These are phyloP conservation scores for Debaryomyces sp. DNA, from an alignment of 1,139 yeast species.

Conservation along the genomic window DNA sequence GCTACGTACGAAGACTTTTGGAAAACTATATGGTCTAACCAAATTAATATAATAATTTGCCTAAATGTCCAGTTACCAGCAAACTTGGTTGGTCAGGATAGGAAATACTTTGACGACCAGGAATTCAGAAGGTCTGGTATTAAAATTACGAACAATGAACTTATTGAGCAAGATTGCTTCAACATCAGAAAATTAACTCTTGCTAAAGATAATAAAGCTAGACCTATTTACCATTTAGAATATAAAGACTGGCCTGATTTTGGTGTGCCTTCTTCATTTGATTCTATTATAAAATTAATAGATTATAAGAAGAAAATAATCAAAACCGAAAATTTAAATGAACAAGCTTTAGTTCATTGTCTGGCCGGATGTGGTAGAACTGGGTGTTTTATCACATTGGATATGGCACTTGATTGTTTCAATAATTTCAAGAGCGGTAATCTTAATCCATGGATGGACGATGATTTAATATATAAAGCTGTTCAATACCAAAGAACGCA, in stretches of 20 bases:
- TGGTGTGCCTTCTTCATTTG: constrained; percentile 62
- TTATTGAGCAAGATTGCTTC: constrained; percentile 13
- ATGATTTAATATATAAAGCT: constrained; percentile 55
- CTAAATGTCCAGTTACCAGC: constrained; percentile 49
- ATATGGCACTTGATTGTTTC: constrained; percentile 26
- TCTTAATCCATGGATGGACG: constrained; percentile 24
- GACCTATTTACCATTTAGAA: constrained; percentile 62
- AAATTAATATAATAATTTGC: constrained; percentile 67
- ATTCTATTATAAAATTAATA: constrained; percentile 56
- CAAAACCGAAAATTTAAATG: constrained; percentile 19
- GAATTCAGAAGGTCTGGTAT: constrained; percentile 16
- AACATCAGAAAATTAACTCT: constrained; percentile 25
- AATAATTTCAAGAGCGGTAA: constrained; percentile 11
- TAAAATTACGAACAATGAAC: constrained; percentile 16
- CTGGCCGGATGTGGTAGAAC: constrained; percentile 87
- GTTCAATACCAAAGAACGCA: constrained; percentile 46
- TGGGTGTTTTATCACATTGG: constrained; percentile 70
- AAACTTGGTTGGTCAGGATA: constrained; percentile 12
- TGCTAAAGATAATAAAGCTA: constrained; percentile 12
- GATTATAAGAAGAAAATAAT: constrained; percentile 47
- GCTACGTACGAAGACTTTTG: constrained; percentile 48
- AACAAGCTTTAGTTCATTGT: constrained; percentile 56
- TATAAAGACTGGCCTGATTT: constrained; percentile 82
- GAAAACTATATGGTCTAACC: constrained; percentile 52
- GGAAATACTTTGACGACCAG: constrained; percentile 27